Evolutionary conservation across 306 rosid genomes (phyloP).

Genomic region (Fragaria nilgerrensis): DNA sequence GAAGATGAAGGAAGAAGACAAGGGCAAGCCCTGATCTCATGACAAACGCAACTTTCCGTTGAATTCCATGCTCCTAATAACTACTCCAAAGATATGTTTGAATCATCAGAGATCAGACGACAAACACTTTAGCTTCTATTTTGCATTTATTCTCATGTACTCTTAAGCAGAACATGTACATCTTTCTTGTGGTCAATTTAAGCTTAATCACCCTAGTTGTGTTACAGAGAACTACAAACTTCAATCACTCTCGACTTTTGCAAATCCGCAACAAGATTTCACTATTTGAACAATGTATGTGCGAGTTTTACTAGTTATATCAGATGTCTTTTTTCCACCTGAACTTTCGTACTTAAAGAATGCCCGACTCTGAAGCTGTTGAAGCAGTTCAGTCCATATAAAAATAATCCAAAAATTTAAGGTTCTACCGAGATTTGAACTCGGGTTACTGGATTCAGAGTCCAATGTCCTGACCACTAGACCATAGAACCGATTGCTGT

Average conservation of each 20-base stretch:
- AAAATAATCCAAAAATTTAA: neutral
- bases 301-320: neutral
- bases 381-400: too few species aligned
- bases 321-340: too few species aligned
- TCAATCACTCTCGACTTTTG: neutral
- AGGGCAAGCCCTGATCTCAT: constrained; percentile 38
- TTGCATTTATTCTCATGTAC: neutral
- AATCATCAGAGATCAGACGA: neutral
- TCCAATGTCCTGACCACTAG: constrained; percentile 29
- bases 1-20: constrained; percentile 97
- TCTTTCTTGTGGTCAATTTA: neutral
- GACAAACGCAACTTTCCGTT: neutral
- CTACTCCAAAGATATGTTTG: neutral
- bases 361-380: too few species aligned
- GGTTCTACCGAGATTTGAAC: constrained; percentile 26
- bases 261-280: neutral
- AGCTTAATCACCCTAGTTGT: neutral
- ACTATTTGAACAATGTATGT: neutral
- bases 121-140: neutral
- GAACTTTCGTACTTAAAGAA: too few species aligned
- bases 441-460: constrained; percentile 25
- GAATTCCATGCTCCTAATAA: neutral
- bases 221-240: neutral
- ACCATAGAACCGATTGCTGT: neutral
- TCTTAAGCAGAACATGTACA: neutral